Base-by-base conservation (phyloP, 495 filamentous ascomycete genomes). In the Neurospora cerealis region DNA sequence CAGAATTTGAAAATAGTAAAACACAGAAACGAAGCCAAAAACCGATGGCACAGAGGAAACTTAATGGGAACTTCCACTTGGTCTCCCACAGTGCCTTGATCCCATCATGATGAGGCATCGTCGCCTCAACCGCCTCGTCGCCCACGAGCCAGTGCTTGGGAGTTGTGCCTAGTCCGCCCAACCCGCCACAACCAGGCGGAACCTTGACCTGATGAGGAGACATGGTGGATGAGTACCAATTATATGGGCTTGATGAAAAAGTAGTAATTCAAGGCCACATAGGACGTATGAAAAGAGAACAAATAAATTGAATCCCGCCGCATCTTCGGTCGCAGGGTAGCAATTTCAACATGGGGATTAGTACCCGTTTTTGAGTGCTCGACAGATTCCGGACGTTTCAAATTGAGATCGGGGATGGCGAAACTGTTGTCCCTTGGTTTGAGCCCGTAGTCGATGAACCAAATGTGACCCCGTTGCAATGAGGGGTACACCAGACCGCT, bases 81-180 rank as follows among this genome's bases (percentile, higher is more conserved):
- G 89, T 90, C 82, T 93, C 91, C 93, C 93, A 95, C 54, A 95
- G 82, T 41, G 89, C 88, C 80, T 89, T 84, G 78, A 93, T 91
- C 28, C 88, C 89, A n/a, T 90, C 86, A 76, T 94, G 91, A 79
- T 95, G 92, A 21, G 81, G 80, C 85, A 86, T 85, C 9, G 79
- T 75, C 11, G 75, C 76, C 73, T 85, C 79, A 73, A 87, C 81
- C 70, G 83, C 83, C 73, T 84, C 79, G 69, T 42, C 48, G 46
- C 82, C 82, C 81, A 83, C 83, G 69, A 79, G 76, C 82, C 82
- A 83, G 19, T 78, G 71, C 66, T 74, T 28, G 40, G 48, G n/a
- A 34, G 48, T 69, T 19, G 34, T 70, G 32, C 73, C 70, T 40
- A 34, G 36, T 5, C 28, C 72, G 8, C 62, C 72, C 21, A 36